Conservation (phyloP, 176 grass and related monocot species). For the Aegilops tauschii region DNA sequence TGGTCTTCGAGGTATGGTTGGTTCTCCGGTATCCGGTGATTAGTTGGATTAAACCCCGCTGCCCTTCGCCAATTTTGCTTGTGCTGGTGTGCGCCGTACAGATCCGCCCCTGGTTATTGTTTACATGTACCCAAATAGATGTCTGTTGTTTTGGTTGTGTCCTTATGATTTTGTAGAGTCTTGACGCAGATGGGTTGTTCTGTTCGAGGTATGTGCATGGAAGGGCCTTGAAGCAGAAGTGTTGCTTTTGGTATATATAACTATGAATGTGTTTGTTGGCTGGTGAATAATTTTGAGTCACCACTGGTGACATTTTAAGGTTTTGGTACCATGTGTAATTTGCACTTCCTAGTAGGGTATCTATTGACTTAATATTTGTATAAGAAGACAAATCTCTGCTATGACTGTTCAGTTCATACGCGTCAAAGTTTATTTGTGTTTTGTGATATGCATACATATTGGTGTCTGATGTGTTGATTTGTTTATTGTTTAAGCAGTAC, state of each 20-base stretch:
- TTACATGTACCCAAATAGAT: background rate
- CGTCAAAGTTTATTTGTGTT: background rate
- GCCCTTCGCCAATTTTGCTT: background rate
- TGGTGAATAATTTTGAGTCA: constrained; percentile 9
- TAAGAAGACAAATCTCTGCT: background rate
- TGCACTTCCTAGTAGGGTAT: background rate
- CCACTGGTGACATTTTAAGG: background rate
- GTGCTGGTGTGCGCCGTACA: background rate
- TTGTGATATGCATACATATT: background rate
- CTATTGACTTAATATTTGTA: background rate
- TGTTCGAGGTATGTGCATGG: constrained; percentile 29
- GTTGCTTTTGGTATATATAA: constrained; percentile 29
- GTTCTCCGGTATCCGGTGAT: background rate
- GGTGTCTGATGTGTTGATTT: background rate
- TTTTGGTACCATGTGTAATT: background rate
- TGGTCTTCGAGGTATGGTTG: background rate
- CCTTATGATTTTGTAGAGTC: background rate
- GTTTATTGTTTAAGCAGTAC: background rate
- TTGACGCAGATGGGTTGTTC: background rate
- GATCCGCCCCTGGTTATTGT: background rate
- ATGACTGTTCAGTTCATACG: background rate
- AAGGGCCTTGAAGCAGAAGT: constrained; percentile 36
- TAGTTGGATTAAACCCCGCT: background rate
- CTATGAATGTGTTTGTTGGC: constrained; percentile 34
- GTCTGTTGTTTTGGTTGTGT: background rate